Evolutionary conservation across 805 yeast species (phyloP), one percentile per base, ranked within the genome.

Genomic region (Yamadazyma kitorensis): DNA sequence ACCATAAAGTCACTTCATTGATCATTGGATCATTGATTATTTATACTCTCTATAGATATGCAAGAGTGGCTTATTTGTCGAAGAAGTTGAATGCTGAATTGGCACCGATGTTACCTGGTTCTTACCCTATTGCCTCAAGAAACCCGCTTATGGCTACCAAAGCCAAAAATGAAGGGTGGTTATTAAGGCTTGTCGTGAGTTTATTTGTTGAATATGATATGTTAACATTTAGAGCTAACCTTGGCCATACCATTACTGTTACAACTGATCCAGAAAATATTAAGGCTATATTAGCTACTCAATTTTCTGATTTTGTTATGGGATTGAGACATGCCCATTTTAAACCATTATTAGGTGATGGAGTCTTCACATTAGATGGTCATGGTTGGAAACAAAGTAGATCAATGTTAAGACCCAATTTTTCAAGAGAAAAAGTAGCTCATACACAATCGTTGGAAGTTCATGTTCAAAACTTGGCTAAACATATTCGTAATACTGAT

Each of bases 361-460:
- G 64, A 3, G 52, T 59, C 8, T 59, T 59, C 43, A 56, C 64
- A n/a, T 48, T 57, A 24, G 64, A 59, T 36, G 55, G 59, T 17
- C 49, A 36, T 7, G 60, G 61, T 3, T 57, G 65, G 65, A 58
- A 59, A 38, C 59, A 55, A 25, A 51, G 57, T 10, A 40, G 65
- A 28, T 55, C 63, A 3, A 40, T 59, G 41, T 49, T 59, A 37
- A 48, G 64, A 37, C 65, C 65, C 3, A 55, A 54, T 24, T 59
- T 58, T 34, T 48, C 61, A n/a, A 49, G 61, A 29, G 62, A 58
- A 29, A 54, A 54, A 28, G 52, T 59, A 15, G 53, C 53, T 17
- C 62, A 57, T 37, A 51, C 55, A 11, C 41, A 45, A 35, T 34
- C 54, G 0, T 48, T 59, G 30, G 64, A 58, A 36, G 36, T 39